Percentiles rank a stretch among this genome's conserved stretches.
These are phyloP conservation scores for Epichloe gansuensis DNA, from an alignment of 2,329 filamentous ascomycete genomes.

Conservation along the genomic window DNA sequence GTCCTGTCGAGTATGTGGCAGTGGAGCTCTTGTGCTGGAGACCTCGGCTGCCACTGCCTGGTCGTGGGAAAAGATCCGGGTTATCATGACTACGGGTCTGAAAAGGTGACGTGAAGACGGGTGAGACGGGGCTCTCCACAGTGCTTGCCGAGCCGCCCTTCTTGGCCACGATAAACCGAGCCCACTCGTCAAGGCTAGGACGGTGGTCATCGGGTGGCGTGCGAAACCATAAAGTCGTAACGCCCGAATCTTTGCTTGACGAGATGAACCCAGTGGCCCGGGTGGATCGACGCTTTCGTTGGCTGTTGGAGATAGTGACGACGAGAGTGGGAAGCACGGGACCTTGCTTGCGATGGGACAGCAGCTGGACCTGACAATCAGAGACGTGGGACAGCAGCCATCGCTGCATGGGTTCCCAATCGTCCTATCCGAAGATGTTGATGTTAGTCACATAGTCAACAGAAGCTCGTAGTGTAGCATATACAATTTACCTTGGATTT, in stretches of 20 bases:
- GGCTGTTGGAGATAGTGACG: constrained; percentile 45
- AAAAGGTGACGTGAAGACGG: constrained; percentile 43
- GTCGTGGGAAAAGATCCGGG: constrained; percentile 30
- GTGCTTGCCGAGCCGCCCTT: constrained; percentile 29
- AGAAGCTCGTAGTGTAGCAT: neutral
- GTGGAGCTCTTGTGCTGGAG: constrained; percentile 37
- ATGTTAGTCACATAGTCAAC: neutral
- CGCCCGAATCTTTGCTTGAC: constrained; percentile 35
- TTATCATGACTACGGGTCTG: constrained; percentile 28
- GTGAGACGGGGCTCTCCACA: constrained; percentile 41
- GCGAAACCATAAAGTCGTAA: constrained; percentile 45
- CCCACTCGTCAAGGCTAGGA: constrained; percentile 47
- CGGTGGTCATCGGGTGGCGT: constrained; percentile 38
- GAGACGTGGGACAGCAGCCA: constrained; percentile 39
- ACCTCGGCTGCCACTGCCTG: constrained; percentile 30
- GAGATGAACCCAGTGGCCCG: constrained; percentile 45
- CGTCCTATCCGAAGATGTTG: constrained; percentile 24
- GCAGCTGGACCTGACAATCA: constrained; percentile 46
- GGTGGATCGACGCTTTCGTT: constrained; percentile 53
- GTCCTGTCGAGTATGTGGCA: constrained; percentile 34
- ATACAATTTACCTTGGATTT: constrained; percentile 37
- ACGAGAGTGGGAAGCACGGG: constrained; percentile 47
- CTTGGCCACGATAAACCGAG: constrained; percentile 36
- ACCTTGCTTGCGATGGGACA: constrained; percentile 50
- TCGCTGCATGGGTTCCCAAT: constrained; percentile 41